Evolutionary conservation across 768 basidiomycete genomes (phyloP).

Genomic region (Russula vinacea): DNA sequence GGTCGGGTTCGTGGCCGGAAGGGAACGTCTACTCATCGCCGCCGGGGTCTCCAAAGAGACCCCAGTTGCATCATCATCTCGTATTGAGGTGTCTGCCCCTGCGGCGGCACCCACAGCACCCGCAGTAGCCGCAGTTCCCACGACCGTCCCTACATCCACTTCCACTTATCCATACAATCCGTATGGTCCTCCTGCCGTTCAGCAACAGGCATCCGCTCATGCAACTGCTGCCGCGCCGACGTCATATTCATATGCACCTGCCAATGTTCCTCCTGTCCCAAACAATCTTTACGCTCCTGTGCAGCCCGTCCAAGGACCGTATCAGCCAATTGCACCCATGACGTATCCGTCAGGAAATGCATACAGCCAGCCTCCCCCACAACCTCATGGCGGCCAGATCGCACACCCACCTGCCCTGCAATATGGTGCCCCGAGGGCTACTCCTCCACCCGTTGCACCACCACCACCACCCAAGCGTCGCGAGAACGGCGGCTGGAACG

Average conservation of each 20-base stretch:
- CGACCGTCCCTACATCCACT: slow-evolving; percentile 26
- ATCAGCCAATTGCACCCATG: slow-evolving; percentile 12
- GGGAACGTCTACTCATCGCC: slow-evolving; percentile 47
- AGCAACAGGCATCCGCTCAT: slow-evolving; percentile 31
- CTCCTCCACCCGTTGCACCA: slow-evolving; percentile 57
- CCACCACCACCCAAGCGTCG: slow-evolving; percentile 38
- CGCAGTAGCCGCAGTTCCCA: slow-evolving; percentile 30
- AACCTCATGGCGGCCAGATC: slow-evolving; percentile 36
- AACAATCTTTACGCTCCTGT: slow-evolving; percentile 31
- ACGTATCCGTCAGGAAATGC: slow-evolving; percentile 21
- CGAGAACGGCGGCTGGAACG: slow-evolving; percentile 89
- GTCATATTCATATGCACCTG: slow-evolving; percentile 30
- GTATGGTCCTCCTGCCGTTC: slow-evolving; percentile 31
- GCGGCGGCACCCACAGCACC: slow-evolving; percentile 29
- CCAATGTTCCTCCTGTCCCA: slow-evolving; percentile 22
- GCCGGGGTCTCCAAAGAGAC: slow-evolving; percentile 34
- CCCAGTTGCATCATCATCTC: slow-evolving; percentile 33
- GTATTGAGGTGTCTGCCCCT: slow-evolving; percentile 26
- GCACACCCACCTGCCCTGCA: slow-evolving; percentile 45
- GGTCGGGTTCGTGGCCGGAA: slow-evolving; percentile 43
- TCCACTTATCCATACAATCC: slow-evolving; percentile 18
- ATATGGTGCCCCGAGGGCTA: slow-evolving; percentile 40
- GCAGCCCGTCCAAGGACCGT: slow-evolving; percentile 17
- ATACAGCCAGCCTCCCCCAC: slow-evolving; percentile 36
- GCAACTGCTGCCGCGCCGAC: slow-evolving; percentile 24